Percentiles rank a stretch among this genome's conserved stretches.
These are phyloP conservation scores for Pythium dissimile DNA, from an alignment of 352 stramenopile species.

Conservation along the genomic window DNA sequence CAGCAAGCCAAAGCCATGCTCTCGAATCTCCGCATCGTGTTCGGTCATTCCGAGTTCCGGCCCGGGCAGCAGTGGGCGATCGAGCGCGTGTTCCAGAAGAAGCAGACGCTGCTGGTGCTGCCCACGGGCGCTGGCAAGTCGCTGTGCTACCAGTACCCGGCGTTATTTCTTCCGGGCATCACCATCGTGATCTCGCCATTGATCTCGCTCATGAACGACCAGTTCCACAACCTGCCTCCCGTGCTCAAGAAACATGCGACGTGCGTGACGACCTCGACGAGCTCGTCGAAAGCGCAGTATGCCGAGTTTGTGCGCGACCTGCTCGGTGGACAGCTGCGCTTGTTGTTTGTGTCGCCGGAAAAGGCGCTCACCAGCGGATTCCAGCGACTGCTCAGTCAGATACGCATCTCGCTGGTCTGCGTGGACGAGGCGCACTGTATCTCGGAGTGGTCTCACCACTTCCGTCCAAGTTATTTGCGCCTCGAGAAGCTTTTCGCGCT, in stretches of 20 bases:
- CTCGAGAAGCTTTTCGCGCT: constrained; percentile 52
- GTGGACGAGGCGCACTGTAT: constrained; percentile 96
- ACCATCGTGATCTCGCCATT: constrained; percentile 93
- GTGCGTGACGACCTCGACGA: constrained; percentile 52
- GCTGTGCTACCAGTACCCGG: constrained; percentile 96
- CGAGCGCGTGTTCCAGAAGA: constrained; percentile 52
- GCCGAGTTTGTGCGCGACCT: constrained; percentile 66
- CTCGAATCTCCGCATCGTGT: constrained; percentile 79
- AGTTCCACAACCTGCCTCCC: constrained; percentile 80
- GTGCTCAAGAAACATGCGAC: constrained; percentile 49
- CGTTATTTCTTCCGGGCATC: constrained; percentile 78
- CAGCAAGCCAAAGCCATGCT: constrained; percentile 48
- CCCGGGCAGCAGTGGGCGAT: constrained; percentile 83
- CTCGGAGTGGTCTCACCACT: constrained; percentile 95
- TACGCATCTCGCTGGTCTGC: constrained; percentile 80
- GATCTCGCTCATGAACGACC: constrained; percentile 93
- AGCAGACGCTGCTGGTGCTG: constrained; percentile 90
- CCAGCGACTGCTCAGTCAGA: constrained; percentile 48
- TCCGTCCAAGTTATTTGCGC: constrained; percentile 84
- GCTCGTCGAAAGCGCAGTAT: constrained; percentile 56
- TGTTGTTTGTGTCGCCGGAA: constrained; percentile 92
- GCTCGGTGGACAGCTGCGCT: constrained; percentile 51
- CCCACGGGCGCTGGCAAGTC: constrained; percentile 98
- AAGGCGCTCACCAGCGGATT: constrained; percentile 82
- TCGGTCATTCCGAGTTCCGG: constrained; percentile 82